These are phyloP conservation scores for Dalbergia oliveri DNA, from an alignment of 306 rosid genomes.

Conservation along the genomic window DNA sequence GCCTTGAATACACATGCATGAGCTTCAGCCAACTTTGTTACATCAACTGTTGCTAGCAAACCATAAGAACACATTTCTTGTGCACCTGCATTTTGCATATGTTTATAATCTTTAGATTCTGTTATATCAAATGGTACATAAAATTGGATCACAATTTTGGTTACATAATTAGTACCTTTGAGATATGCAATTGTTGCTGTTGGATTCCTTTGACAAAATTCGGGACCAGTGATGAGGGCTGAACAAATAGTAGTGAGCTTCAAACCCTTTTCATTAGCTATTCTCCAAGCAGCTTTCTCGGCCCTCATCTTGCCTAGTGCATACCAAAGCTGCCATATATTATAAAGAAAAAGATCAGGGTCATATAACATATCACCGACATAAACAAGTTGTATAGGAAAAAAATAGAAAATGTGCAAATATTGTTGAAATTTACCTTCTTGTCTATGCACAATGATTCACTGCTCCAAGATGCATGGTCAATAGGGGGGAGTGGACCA, in stretches of 20 bases:
- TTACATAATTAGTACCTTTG: slow-evolving; percentile 62
- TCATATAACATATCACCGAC: neutral
- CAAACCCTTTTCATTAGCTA: slow-evolving; percentile 72
- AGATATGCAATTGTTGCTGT: slow-evolving; percentile 91
- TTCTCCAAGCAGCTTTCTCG: slow-evolving; percentile 84
- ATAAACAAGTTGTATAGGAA: neutral
- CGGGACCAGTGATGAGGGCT: slow-evolving; percentile 74
- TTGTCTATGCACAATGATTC: slow-evolving; percentile 69
- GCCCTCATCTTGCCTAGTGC: slow-evolving; percentile 85
- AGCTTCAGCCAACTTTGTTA: slow-evolving; percentile 69
- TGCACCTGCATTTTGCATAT: slow-evolving; percentile 61
- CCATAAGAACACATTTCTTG: slow-evolving; percentile 72
- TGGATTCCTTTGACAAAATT: slow-evolving; percentile 62
- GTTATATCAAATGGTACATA: neutral
- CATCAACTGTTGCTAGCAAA: slow-evolving; percentile 70
- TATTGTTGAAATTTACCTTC: slow-evolving; percentile 60
- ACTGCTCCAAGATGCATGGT: slow-evolving; percentile 75
- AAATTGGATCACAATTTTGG: neutral
- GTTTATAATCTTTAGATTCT: slow-evolving; percentile 10
- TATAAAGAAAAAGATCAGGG: neutral
- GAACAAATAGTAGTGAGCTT: slow-evolving; percentile 82
- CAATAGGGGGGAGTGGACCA: slow-evolving; percentile 48
- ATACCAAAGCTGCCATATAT: slow-evolving; percentile 81
- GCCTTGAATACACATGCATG: slow-evolving; percentile 72
- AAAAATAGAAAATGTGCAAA: neutral